phyloP scores from a whole-genome alignment of 257 asterid genomes.

The Orobanche coerulescens region DNA sequence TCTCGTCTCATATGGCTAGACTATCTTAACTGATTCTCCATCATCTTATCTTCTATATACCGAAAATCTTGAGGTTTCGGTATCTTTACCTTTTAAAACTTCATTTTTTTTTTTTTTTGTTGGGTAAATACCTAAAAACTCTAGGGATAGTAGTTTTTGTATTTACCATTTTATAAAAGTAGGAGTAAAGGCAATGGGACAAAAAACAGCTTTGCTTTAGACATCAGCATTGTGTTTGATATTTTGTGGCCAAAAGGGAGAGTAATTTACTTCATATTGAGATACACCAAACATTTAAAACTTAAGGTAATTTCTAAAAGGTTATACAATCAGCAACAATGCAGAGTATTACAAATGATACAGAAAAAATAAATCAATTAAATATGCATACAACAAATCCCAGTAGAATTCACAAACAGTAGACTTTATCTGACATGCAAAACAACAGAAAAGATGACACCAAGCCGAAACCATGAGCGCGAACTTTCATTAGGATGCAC shows the following conservation, averaged over 20 bases:
- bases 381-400: slow-evolving; percentile 25
- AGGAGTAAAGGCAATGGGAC: background rate
- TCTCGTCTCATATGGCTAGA: too few species aligned
- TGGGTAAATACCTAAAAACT: background rate
- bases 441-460: slow-evolving; percentile 4
- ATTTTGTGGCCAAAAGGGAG: background rate
- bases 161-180: background rate
- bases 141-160: background rate
- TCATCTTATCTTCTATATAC: too few species aligned
- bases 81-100: too few species aligned
- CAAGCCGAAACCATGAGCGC: slow-evolving; percentile 16
- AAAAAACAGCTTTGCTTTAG: background rate
- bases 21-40: too few species aligned
- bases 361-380: slow-evolving; percentile 15
- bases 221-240: background rate
- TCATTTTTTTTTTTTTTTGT: background rate
- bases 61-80: too few species aligned
- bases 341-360: slow-evolving; percentile 21
- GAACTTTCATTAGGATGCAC: slow-evolving; percentile 23
- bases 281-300: background rate
- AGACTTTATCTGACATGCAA: slow-evolving; percentile 5
- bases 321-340: background rate
- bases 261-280: background rate
- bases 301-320: too few species aligned
- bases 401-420: slow-evolving; percentile 31